Percentiles rank a stretch among this genome's conserved stretches.
Evolutionary conservation across 495 filamentous ascomycete genomes (phyloP).

Genomic region (Pyrenopolyporus hunteri): DNA sequence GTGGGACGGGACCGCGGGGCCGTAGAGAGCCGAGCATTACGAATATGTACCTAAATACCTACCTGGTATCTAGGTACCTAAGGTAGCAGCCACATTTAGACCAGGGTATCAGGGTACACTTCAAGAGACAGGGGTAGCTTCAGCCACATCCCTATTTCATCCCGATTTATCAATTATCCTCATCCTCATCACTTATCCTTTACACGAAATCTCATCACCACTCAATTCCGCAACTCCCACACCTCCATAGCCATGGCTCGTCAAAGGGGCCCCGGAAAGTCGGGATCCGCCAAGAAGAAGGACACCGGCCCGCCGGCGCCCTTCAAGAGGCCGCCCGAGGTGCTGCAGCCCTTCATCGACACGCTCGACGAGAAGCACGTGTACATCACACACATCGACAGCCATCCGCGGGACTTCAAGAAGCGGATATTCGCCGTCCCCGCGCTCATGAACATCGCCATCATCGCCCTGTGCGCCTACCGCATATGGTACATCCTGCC

Average conservation of each 20-base stretch:
- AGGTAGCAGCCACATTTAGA: too few species aligned
- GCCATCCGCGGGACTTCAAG: slow-evolving; percentile 66
- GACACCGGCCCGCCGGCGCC: slow-evolving; percentile 57
- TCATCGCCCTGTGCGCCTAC: slow-evolving; percentile 63
- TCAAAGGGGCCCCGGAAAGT: slow-evolving; percentile 30
- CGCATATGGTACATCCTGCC: slow-evolving; percentile 66
- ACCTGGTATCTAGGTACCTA: too few species aligned
- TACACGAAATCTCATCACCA: background rate
- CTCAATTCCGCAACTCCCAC: background rate
- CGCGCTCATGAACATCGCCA: slow-evolving; percentile 67
- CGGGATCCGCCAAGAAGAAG: slow-evolving; percentile 27
- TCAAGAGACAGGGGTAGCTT: slow-evolving; percentile 38
- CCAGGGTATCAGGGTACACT: too few species aligned
- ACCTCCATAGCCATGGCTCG: slow-evolving; percentile 23
- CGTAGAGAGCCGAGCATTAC: background rate
- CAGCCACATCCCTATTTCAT: slow-evolving; percentile 26
- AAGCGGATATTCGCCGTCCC: slow-evolving; percentile 77
- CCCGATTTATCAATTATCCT: slow-evolving; percentile 10
- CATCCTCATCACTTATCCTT: too few species aligned
- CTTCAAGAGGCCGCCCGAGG: slow-evolving; percentile 64
- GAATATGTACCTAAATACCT: too few species aligned
- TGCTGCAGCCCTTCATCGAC: slow-evolving; percentile 65
- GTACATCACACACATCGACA: slow-evolving; percentile 83
- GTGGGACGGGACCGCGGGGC: background rate
- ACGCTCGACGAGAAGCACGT: slow-evolving; percentile 66